phyloP scores from a whole-genome alignment of 1,284 basidiomycete genomes.

The Athelia sp. region DNA sequence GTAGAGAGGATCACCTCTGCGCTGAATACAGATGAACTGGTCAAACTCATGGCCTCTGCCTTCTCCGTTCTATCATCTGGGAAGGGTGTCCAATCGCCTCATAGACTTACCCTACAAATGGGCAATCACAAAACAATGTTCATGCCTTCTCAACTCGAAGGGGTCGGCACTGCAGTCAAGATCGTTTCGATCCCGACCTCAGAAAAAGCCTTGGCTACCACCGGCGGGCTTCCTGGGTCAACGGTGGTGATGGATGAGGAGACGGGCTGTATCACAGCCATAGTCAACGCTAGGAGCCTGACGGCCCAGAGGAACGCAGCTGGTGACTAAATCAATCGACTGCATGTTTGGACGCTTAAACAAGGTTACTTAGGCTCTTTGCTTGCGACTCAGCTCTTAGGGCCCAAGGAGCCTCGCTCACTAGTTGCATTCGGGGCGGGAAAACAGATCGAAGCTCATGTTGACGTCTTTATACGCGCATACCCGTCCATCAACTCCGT shows the following conservation, averaged over 20 bases:
- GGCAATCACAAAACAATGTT: slow-evolving; percentile 53
- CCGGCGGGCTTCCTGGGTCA: slow-evolving; percentile 65
- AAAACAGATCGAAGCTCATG: slow-evolving; percentile 60
- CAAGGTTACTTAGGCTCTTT: slow-evolving; percentile 58
- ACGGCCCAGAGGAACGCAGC: slow-evolving; percentile 81
- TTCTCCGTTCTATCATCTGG: slow-evolving; percentile 33
- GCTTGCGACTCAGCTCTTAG: slow-evolving; percentile 56
- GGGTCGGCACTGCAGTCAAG: slow-evolving; percentile 51
- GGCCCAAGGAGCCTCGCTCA: slow-evolving; percentile 33
- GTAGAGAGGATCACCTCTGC: slow-evolving; percentile 38
- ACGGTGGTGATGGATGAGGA: slow-evolving; percentile 73
- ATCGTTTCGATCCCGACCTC: slow-evolving; percentile 62
- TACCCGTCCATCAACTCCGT: slow-evolving; percentile 53
- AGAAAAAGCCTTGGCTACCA: slow-evolving; percentile 20
- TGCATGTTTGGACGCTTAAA: neutral
- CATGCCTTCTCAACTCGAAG: slow-evolving; percentile 62
- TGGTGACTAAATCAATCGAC: slow-evolving; percentile 37
- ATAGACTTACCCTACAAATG: slow-evolving; percentile 43
- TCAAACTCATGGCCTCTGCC: slow-evolving; percentile 50
- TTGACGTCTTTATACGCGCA: slow-evolving; percentile 54
- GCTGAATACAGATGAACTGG: slow-evolving; percentile 40
- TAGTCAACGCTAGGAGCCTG: slow-evolving; percentile 72
- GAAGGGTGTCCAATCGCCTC: slow-evolving; percentile 29
- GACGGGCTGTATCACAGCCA: slow-evolving; percentile 60
- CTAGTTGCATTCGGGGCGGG: slow-evolving; percentile 78